These are phyloP conservation scores for Letharia lupina DNA, from an alignment of 495 filamentous ascomycete genomes.

Conservation along the genomic window DNA sequence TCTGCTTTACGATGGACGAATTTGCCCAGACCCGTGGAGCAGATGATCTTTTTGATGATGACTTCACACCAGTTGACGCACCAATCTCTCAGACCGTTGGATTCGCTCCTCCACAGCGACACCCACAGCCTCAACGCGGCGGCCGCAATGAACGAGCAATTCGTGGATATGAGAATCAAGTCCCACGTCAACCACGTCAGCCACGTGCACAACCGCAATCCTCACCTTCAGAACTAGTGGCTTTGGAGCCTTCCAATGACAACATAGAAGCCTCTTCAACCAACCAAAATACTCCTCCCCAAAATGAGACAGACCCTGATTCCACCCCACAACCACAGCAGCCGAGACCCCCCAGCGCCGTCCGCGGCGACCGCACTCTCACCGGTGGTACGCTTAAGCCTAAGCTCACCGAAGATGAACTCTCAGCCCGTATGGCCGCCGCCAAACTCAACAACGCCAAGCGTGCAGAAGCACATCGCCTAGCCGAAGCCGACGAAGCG, in stretches of 20 bases:
- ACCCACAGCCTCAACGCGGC: neutral
- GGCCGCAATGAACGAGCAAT: constrained; percentile 1
- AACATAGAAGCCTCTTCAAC: neutral
- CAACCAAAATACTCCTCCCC: neutral
- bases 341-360: constrained; percentile 40
- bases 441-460: constrained; percentile 52
- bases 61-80: constrained; percentile 54
- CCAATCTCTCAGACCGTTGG: constrained; percentile 26
- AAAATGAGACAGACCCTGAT: neutral
- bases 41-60: constrained; percentile 66
- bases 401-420: constrained; percentile 62
- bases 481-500: constrained; percentile 60
- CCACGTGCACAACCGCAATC: neutral
- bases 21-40: constrained; percentile 60
- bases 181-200: constrained; percentile 3
- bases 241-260: neutral
- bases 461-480: constrained; percentile 51
- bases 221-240: neutral
- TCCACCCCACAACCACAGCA: constrained; percentile 6
- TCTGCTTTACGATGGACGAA: constrained; percentile 31
- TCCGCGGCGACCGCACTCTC: constrained; percentile 59
- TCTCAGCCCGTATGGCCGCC: constrained; percentile 49
- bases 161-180: constrained; percentile 4
- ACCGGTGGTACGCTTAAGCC: constrained; percentile 57
- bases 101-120: constrained; percentile 1